These are phyloP conservation scores for Fraxinus sp. DNA, from an alignment of 305 asterid species.

Conservation along the genomic window DNA sequence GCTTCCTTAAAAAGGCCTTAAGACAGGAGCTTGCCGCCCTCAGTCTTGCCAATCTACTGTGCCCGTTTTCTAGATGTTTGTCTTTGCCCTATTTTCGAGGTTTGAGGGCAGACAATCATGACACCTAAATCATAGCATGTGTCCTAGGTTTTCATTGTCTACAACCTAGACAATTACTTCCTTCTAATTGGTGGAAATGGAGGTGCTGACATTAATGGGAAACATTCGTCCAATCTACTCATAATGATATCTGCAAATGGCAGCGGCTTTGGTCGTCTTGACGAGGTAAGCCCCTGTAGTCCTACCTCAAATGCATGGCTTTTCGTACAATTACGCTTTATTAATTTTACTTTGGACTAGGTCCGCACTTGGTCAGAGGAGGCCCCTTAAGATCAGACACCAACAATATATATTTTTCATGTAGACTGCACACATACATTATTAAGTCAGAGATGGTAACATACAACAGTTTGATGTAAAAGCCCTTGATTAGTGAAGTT, in stretches of 20 bases:
- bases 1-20: neutral
- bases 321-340: neutral
- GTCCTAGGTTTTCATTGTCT: neutral
- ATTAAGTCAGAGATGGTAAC: neutral
- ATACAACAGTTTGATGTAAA: neutral
- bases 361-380: neutral
- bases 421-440: neutral
- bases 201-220: neutral
- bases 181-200: neutral
- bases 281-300: neutral
- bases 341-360: neutral
- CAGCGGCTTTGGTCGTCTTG: neutral
- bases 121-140: neutral
- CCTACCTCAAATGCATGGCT: neutral
- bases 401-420: neutral
- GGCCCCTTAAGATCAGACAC: neutral
- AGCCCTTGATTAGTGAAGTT: neutral
- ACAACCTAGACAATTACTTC: neutral
- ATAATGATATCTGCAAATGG: neutral
- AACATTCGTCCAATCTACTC: neutral
- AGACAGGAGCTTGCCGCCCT: neutral
- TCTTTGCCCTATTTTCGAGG: neutral
- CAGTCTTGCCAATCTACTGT: neutral
- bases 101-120: neutral
- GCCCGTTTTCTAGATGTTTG: neutral